These are phyloP conservation scores for Magnolia officinalis DNA, from an alignment of 164 flowering plant species.

Conservation along the genomic window DNA sequence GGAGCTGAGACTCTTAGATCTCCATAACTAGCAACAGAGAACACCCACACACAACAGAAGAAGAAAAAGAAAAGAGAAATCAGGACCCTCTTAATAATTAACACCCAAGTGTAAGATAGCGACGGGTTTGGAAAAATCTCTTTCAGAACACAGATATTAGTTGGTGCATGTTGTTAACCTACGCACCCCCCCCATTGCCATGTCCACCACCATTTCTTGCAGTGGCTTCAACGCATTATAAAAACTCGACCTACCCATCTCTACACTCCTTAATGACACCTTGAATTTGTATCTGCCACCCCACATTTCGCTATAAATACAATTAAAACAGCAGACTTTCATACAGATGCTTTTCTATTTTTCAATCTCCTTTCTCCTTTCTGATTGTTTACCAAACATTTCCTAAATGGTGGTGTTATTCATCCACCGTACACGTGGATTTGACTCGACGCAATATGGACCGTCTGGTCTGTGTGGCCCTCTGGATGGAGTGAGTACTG, in stretches of 20 bases:
- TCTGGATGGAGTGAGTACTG: too few species aligned
- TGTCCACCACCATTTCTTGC: slow-evolving; percentile 20
- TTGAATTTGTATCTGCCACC: slow-evolving; percentile 48
- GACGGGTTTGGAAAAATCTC: background rate
- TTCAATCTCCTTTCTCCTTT: background rate
- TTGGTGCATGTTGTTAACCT: slow-evolving; percentile 37
- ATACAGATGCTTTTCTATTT: background rate
- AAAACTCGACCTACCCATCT: slow-evolving; percentile 56
- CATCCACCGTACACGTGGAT: background rate
- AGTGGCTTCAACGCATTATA: slow-evolving; percentile 32
- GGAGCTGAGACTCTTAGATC: slow-evolving; percentile 15
- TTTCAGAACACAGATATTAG: slow-evolving; percentile 7
- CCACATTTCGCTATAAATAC: slow-evolving; percentile 39
- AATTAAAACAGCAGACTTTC: slow-evolving; percentile 14
- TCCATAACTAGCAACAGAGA: slow-evolving; percentile 31
- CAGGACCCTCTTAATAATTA: slow-evolving; percentile 23
- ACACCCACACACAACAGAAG: slow-evolving; percentile 1
- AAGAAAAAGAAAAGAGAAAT: background rate
- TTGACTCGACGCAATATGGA: background rate
- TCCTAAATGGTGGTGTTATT: background rate
- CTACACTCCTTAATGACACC: slow-evolving; percentile 33
- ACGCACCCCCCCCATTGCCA: slow-evolving; percentile 14
- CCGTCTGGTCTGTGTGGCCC: background rate
- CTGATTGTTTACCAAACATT: background rate
- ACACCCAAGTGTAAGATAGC: slow-evolving; percentile 18